Evolutionary conservation across 139 green algal genomes (phyloP).

Genomic region (Nannochloris sp.): DNA sequence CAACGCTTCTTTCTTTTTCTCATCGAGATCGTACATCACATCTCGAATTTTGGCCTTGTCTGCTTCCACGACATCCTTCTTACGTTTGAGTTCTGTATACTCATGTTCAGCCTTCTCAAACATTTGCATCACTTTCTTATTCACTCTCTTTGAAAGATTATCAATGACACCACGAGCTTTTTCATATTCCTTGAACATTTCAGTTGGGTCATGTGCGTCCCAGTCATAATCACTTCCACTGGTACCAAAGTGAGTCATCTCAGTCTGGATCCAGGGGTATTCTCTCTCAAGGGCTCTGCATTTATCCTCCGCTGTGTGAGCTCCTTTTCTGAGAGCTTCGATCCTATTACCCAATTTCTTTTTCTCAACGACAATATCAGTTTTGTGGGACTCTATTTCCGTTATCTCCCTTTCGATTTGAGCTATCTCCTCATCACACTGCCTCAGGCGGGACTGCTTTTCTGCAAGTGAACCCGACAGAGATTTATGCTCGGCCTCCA

Average conservation of each 20-base stretch:
- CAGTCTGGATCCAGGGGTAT: conserved; percentile 65
- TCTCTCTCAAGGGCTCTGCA: conserved; percentile 43
- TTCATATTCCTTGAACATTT: conserved; percentile 32
- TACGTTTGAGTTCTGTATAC: conserved; percentile 67
- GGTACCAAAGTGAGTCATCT: conserved; percentile 61
- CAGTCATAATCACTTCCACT: conserved; percentile 76
- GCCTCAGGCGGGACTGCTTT: conserved; percentile 36
- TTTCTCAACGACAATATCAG: conserved; percentile 33
- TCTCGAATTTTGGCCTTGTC: conserved; percentile 75
- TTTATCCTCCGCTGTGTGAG: conserved; percentile 13
- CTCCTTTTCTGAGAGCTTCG: conserved; percentile 12
- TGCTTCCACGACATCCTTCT: conserved; percentile 64
- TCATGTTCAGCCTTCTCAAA: conserved; percentile 86
- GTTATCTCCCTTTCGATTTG: conserved; percentile 34
- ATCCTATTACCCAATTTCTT: conserved; percentile 38
- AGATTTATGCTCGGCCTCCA: conserved; percentile 32
- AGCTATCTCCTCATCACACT: conserved; percentile 73
- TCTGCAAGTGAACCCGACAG: conserved; percentile 38
- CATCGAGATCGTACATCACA: conserved; percentile 88
- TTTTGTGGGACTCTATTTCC: conserved; percentile 12
- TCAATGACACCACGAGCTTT: conserved; percentile 25
- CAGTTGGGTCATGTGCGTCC: conserved; percentile 32
- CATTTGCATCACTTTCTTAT: conserved; percentile 79
- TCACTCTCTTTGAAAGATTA: conserved; percentile 44
- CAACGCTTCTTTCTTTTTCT: conserved; percentile 88